Evolutionary conservation across 768 basidiomycete genomes (phyloP), one percentile per base, ranked within the genome.

Genomic region (Podaxis pistillaris): DNA sequence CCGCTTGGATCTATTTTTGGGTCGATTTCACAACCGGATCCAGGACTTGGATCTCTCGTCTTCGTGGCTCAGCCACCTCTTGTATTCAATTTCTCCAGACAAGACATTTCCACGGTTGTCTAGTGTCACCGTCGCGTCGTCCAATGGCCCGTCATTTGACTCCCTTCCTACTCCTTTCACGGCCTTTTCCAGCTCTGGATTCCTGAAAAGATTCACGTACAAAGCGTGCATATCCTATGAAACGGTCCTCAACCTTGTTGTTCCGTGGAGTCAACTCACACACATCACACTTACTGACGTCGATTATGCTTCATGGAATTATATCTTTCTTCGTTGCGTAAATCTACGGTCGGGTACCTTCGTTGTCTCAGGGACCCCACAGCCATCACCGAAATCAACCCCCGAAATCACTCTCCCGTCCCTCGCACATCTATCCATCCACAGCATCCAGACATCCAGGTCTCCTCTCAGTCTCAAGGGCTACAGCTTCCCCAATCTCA

Each of bases 221-320:
- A 36, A 40, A 19, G 59, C 59, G 5, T 60, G 53, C 51, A 40
- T 60, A 26, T 52, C 50, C 19, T 7, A 17, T n/a, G 59, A 60
- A 41, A 60, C 59, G 4, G 51, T 30, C 15, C 13, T 53, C 22
- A 60, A 53, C 26, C 24, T 60, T 13, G 51, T 8, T 12, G 22
- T 60, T 17, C 59, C 38, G 1, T 60, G 59, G 59, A 13, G 15
- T 12, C 59, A 60, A 41, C 59, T 60, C 28, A 60, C 59, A 17
- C 59, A 60, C 40, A 17, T 60, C 11, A 60, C 59, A 15, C 59
- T 60, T 19, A 22, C 50, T 7, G 59, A 60, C 51, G 15, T 53
- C 13, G 59, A 60, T 22, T 60, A 30, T n/a, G 50, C 19, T 26
- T 33, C 59, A 2, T 60, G 59, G 59, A 53, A 17, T n/a, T 22